These are phyloP conservation scores for Claviceps sorghi DNA, from an alignment of 2,329 filamentous ascomycete genomes.

Conservation along the genomic window DNA sequence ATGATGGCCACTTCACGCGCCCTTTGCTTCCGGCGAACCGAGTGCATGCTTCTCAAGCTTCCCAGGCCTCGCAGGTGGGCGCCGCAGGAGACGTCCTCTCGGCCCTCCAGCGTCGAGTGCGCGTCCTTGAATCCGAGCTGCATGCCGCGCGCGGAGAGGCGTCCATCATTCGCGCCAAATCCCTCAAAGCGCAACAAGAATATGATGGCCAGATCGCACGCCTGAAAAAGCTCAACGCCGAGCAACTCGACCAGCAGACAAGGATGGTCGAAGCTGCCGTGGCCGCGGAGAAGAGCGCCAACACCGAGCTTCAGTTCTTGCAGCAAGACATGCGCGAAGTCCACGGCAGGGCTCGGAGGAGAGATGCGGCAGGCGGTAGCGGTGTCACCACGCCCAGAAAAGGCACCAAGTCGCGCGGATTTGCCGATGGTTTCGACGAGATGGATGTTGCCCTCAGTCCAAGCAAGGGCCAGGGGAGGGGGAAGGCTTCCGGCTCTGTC, in stretches of 20 bases:
- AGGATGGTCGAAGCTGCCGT: slow-evolving; percentile 49
- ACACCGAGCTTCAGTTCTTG: slow-evolving; percentile 58
- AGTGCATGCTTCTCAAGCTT: slow-evolving; percentile 7
- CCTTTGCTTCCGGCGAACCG: slow-evolving; percentile 17
- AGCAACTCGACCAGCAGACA: slow-evolving; percentile 49
- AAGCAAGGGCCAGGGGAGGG: slow-evolving; percentile 31
- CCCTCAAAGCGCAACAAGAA: slow-evolving; percentile 44
- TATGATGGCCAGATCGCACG: slow-evolving; percentile 48
- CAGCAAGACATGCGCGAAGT: slow-evolving; percentile 56
- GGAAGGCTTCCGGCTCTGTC: slow-evolving; percentile 26
- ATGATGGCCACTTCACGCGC: slow-evolving; percentile 25
- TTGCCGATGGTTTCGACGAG: slow-evolving; percentile 67
- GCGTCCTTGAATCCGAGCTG: slow-evolving; percentile 40
- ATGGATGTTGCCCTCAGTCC: slow-evolving; percentile 41
- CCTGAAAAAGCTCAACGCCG: slow-evolving; percentile 47
- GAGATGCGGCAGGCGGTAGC: slow-evolving; percentile 19
- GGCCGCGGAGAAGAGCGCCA: slow-evolving; percentile 48
- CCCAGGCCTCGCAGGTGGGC: slow-evolving; percentile 12
- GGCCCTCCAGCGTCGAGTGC: slow-evolving; percentile 37
- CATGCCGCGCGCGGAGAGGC: slow-evolving; percentile 55
- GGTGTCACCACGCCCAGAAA: slow-evolving; percentile 45
- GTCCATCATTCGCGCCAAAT: slow-evolving; percentile 58
- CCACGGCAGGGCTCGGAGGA: slow-evolving; percentile 31
- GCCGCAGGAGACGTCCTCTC: slow-evolving; percentile 23
- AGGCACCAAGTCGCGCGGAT: slow-evolving; percentile 36